Evolutionary conservation across 2,329 filamentous ascomycete species (phyloP).

Genomic region (Xylariaceae sp.): DNA sequence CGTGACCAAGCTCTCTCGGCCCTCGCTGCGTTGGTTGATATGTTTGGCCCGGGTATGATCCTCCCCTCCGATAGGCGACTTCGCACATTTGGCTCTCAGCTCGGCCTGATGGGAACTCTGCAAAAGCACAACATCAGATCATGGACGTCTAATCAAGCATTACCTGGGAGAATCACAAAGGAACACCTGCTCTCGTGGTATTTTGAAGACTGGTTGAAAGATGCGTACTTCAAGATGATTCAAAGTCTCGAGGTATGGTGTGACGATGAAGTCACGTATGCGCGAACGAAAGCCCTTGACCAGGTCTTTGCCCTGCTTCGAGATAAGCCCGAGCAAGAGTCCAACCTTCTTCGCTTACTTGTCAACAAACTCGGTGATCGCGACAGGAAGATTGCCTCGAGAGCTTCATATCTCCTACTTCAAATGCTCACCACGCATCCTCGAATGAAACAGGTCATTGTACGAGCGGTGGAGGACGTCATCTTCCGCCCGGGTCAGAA

Average conservation of each 20-base stretch:
- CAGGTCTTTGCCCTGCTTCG: constrained; percentile 89
- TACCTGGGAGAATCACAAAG: constrained; percentile 72
- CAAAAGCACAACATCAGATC: constrained; percentile 52
- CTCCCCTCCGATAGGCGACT: constrained; percentile 80
- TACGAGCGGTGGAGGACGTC: constrained; percentile 82
- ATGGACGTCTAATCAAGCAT: constrained; percentile 66
- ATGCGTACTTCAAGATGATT: constrained; percentile 86
- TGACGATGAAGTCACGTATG: constrained; percentile 92
- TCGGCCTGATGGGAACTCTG: constrained; percentile 67
- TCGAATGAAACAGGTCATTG: constrained; percentile 86
- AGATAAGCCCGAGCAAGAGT: constrained; percentile 96
- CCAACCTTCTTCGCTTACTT: constrained; percentile 82
- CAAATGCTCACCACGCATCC: constrained; percentile 87
- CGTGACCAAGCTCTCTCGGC: constrained; percentile 89
- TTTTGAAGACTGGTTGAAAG: constrained; percentile 94
- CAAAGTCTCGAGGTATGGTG: constrained; percentile 91
- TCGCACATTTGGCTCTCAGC: constrained; percentile 73
- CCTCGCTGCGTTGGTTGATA: constrained; percentile 88
- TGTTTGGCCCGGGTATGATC: constrained; percentile 83
- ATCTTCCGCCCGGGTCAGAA: constrained; percentile 84
- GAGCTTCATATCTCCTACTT: constrained; percentile 87
- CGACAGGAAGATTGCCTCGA: constrained; percentile 91
- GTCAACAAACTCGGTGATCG: constrained; percentile 97
- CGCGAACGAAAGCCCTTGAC: constrained; percentile 79
- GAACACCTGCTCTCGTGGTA: constrained; percentile 82